Conservation (phyloP, 2,329 filamentous ascomycete genomes). For the Nemania sp. region DNA sequence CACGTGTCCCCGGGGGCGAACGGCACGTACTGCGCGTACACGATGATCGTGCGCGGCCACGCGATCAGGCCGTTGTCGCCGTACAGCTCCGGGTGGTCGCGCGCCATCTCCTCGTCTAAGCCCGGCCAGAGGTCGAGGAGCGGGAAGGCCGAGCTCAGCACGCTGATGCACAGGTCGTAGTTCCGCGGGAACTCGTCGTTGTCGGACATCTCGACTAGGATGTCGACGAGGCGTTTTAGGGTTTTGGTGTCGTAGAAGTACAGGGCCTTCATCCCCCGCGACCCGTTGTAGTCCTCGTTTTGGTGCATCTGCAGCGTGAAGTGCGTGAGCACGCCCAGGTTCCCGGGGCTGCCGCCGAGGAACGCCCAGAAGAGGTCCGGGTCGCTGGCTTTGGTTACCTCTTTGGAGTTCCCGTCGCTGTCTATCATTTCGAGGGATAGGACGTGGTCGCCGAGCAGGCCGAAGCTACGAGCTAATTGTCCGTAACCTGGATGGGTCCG, state of each 20-base stretch:
- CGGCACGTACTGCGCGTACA: conserved; percentile 55
- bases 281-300: conserved; percentile 45
- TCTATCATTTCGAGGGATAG: conserved; percentile 52
- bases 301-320: conserved; percentile 52
- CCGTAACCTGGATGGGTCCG: conserved; percentile 41
- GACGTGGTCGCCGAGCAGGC: conserved; percentile 58
- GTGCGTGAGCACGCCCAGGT: conserved; percentile 59
- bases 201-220: conserved; percentile 50
- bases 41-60: conserved; percentile 47
- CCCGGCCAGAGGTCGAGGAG: conserved; percentile 43
- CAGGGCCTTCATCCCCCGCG: conserved; percentile 47
- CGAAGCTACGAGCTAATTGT: conserved; percentile 52
- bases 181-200: conserved; percentile 47
- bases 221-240: conserved; percentile 44
- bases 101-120: conserved; percentile 42
- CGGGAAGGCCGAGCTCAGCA: conserved; percentile 47
- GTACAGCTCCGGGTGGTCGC: conserved; percentile 43
- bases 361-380: conserved; percentile 63
- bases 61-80: conserved; percentile 41
- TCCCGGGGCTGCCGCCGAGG: conserved; percentile 60
- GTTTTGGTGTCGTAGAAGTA: conserved; percentile 46
- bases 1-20: conserved; percentile 42
- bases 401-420: conserved; percentile 48
- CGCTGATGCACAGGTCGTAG: conserved; percentile 52
- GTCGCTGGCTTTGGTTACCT: conserved; percentile 52